Evolutionary conservation across 768 basidiomycete genomes (phyloP).

Genomic region (Pholiota conissans): DNA sequence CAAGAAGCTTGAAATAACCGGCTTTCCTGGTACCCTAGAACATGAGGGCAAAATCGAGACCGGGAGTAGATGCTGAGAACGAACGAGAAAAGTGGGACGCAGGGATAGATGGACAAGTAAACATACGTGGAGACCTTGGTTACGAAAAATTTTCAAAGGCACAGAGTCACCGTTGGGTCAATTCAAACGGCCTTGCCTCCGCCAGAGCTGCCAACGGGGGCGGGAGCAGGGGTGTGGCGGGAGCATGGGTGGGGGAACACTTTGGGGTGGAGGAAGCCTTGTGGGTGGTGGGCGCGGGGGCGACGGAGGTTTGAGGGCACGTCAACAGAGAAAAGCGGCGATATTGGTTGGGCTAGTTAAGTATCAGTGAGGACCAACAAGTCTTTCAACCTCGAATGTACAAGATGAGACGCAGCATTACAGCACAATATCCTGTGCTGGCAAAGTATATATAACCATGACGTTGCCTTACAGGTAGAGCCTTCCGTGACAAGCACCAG

Average conservation of each 20-base stretch:
- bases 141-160: slow-evolving; percentile 52
- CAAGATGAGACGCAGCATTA: too few species aligned
- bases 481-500: too few species aligned
- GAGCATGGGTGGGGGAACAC: slow-evolving; percentile 11
- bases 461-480: too few species aligned
- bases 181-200: slow-evolving; percentile 55
- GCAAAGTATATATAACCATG: too few species aligned
- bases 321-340: too few species aligned
- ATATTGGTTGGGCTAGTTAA: too few species aligned
- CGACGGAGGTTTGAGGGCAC: slow-evolving; percentile 3
- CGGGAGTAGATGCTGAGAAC: slow-evolving; percentile 58
- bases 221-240: slow-evolving; percentile 7
- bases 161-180: slow-evolving; percentile 62
- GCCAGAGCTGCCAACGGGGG: slow-evolving; percentile 15
- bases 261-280: slow-evolving; percentile 17
- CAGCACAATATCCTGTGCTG: too few species aligned
- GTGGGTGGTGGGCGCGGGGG: slow-evolving; percentile 14
- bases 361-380: too few species aligned
- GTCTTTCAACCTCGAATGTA: too few species aligned
- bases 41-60: slow-evolving; percentile 63
- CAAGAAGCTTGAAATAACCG: slow-evolving; percentile 43
- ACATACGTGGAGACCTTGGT: slow-evolving; percentile 44
- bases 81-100: neutral
- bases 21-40: slow-evolving; percentile 65
- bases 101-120: neutral